Evolutionary conservation across 768 basidiomycete species (phyloP).

Genomic region (Leccinum aurantiacum): DNA sequence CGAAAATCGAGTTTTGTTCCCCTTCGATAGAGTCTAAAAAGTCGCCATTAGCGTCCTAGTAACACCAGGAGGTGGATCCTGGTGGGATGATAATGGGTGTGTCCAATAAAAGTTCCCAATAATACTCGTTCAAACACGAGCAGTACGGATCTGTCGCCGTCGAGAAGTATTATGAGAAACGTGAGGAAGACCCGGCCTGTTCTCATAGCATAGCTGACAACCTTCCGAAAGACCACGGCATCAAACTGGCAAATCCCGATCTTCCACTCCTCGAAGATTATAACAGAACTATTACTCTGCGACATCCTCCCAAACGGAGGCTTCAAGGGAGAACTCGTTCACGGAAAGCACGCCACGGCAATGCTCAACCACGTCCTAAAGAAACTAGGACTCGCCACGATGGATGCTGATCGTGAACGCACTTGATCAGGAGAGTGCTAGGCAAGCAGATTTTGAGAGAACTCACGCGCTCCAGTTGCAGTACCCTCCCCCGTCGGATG

Average conservation of each 20-base stretch:
- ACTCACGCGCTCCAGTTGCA: conserved; percentile 43
- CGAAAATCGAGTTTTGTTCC: too few relatives aligned
- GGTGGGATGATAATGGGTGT: conserved; percentile 53
- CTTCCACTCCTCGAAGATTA: conserved; percentile 42
- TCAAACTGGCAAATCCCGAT: conserved; percentile 35
- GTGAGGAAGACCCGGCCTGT: conserved; percentile 29
- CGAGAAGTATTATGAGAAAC: conserved; percentile 43
- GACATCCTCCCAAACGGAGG: conserved; percentile 42
- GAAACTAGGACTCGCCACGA: conserved; percentile 37
- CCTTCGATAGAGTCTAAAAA: too few relatives aligned
- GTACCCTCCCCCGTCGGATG: conserved; percentile 67
- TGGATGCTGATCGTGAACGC: conserved; percentile 34
- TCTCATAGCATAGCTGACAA: background rate
- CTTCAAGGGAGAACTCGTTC: conserved; percentile 48
- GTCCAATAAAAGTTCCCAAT: conserved; percentile 36
- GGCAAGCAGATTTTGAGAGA: background rate
- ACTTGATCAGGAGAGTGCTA: background rate
- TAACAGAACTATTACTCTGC: conserved; percentile 42
- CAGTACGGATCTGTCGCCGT: conserved; percentile 40
- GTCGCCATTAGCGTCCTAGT: too few relatives aligned
- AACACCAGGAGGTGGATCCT: too few relatives aligned
- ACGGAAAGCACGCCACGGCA: conserved; percentile 41
- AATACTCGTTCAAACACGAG: conserved; percentile 41
- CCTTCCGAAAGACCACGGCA: conserved; percentile 38
- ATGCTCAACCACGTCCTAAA: conserved; percentile 40